Evolutionary conservation across 1,284 basidiomycete species (phyloP).

Genomic region (Ustilago hordei): DNA sequence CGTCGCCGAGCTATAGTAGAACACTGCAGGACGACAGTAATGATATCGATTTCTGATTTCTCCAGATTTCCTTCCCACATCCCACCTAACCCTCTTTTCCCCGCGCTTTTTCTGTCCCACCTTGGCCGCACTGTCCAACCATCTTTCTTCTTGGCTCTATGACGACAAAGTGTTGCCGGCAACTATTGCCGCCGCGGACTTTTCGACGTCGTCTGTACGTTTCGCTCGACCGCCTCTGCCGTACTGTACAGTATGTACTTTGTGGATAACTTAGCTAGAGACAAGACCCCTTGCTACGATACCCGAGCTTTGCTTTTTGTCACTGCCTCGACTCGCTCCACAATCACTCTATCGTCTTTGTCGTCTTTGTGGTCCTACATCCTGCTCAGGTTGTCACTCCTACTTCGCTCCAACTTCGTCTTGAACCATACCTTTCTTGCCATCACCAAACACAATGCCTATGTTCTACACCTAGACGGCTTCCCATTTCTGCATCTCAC

Average conservation of each 20-base stretch:
- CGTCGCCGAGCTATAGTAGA: not conserved
- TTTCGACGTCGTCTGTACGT: not conserved
- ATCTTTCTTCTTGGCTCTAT: conserved; percentile 7
- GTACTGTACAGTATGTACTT: not conserved
- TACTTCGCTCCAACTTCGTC: not conserved
- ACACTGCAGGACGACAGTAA: not conserved
- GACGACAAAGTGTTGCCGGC: not conserved
- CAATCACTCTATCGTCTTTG: not conserved
- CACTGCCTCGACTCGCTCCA: conserved; percentile 7
- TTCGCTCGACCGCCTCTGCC: not conserved
- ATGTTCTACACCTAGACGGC: not conserved
- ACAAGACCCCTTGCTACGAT: not conserved
- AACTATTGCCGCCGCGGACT: not conserved
- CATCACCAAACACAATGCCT: not conserved
- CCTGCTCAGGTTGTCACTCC: not conserved
- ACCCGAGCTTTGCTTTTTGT: not conserved
- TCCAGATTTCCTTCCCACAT: conserved; percentile 24
- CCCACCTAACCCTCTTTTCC: conserved; percentile 3
- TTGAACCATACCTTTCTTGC: not conserved
- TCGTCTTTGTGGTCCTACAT: not conserved
- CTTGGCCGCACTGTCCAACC: conserved; percentile 1
- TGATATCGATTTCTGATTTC: not conserved
- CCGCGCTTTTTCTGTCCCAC: not conserved
- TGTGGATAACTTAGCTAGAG: not conserved
- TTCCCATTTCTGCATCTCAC: too few species aligned